These are phyloP conservation scores for Umbelopsis sp. DNA, from an alignment of 371 early-diverging fungal species.

Conservation along the genomic window DNA sequence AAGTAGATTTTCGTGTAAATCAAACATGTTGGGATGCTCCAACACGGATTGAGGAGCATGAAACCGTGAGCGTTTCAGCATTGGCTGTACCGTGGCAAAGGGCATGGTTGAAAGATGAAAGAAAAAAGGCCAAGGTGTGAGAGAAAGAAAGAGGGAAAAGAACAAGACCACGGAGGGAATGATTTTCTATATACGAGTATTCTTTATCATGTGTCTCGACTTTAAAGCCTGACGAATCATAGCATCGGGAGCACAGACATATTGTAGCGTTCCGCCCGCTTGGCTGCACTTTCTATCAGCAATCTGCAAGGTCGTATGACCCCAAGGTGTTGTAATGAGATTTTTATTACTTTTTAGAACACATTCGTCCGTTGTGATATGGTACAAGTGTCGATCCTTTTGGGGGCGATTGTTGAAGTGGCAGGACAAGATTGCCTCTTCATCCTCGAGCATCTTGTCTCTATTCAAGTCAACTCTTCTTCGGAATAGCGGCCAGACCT, in stretches of 20 bases:
- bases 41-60: slow-evolving; percentile 24
- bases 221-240: slow-evolving; percentile 16
- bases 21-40: slow-evolving; percentile 19
- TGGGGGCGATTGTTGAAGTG: background rate
- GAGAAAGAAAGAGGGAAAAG: slow-evolving; percentile 12
- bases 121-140: slow-evolving; percentile 3
- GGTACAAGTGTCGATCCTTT: background rate
- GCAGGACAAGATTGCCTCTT: too few species aligned
- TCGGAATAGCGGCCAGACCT: too few species aligned
- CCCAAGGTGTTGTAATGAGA: background rate
- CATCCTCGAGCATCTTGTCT: background rate
- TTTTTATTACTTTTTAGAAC: background rate
- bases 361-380: background rate
- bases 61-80: slow-evolving; percentile 28
- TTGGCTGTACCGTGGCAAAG: slow-evolving; percentile 30
- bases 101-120: slow-evolving; percentile 24
- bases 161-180: slow-evolving; percentile 13
- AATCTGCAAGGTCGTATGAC: slow-evolving; percentile 16
- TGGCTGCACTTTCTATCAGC: background rate
- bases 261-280: background rate
- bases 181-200: slow-evolving; percentile 16
- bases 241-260: slow-evolving; percentile 17
- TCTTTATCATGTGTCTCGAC: slow-evolving; percentile 19
- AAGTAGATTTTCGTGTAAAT: background rate
- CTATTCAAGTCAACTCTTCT: background rate